phyloP scores from a whole-genome alignment of 805 yeast species.

The Yarrowia porcina region DNA sequence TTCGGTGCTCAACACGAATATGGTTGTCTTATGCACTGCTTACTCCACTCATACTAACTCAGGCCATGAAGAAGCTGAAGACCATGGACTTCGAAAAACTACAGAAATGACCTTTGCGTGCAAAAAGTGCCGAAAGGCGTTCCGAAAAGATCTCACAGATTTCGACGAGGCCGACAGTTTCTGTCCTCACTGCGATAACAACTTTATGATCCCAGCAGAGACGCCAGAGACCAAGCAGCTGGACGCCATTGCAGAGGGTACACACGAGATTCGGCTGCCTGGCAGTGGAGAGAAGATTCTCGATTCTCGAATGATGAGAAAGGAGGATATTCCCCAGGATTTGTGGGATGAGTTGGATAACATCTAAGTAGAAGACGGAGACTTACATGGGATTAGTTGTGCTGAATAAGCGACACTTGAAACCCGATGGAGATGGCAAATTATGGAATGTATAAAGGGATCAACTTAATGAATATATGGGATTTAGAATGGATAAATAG shows the following conservation, averaged over 20 bases:
- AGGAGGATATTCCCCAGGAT: constrained; percentile 20
- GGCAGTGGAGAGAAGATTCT: not conserved
- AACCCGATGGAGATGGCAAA: too few species aligned
- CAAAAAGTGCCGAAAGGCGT: constrained; percentile 39
- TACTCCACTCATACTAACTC: not conserved
- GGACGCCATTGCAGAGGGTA: constrained; percentile 6
- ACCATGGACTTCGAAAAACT: constrained; percentile 36
- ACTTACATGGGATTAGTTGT: too few species aligned
- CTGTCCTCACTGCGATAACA: constrained; percentile 40
- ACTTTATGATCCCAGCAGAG: constrained; percentile 35
- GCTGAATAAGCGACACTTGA: too few species aligned
- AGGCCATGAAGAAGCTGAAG: constrained; percentile 37
- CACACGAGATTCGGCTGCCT: constrained; percentile 20
- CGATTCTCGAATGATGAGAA: constrained; percentile 17
- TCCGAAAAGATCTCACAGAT: constrained; percentile 38
- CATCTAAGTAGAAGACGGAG: not conserved
- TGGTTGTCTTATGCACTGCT: too few species aligned
- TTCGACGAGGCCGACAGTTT: constrained; percentile 39
- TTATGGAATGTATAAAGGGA: not conserved
- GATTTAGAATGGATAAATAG: too few species aligned
- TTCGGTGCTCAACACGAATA: too few species aligned
- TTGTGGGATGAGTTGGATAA: constrained; percentile 20
- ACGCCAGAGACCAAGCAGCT: constrained; percentile 27
- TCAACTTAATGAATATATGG: not conserved
- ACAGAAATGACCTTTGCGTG: constrained; percentile 37